Base-by-base conservation (phyloP, 768 basidiomycete species). In the Podaxis sp. region DNA sequence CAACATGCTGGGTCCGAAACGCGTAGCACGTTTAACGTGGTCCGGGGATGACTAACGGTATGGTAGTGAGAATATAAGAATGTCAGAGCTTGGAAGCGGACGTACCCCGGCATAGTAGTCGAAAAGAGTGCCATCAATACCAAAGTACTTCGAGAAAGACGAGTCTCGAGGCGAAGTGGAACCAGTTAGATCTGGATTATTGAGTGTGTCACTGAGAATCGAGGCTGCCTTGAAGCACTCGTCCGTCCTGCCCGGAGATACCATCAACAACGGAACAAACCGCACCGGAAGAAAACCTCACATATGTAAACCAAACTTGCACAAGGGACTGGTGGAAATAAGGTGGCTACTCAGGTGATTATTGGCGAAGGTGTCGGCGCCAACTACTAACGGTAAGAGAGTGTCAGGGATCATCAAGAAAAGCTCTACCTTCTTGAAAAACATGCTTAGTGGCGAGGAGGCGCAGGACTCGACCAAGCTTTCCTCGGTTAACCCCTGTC, bases 401-500 rank as follows among this genome's bases (percentile, higher is more conserved):
- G 6, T 28, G 36, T 42, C 55, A 14, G 25, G n/a, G 7, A 40
- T 16, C 27, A 51, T 23, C 18, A 36, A 40, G 14, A 16, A 5
- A 23, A 5, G n/a, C 10, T 7, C 23, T 50, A 71, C 71, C 71
- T 67, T 72, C 71, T 28, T 65, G 64, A 63, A 77, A 82, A 57
- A 71, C 69, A 63, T 80, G 76, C 48, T 72, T 76, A 7, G 76
- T 70, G 13, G 76, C 73, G 4, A 82, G 71, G 3, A 72, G 62
- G 2, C 78, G 73, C 50, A 82, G 57, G 35, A 79, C 69, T 1
- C 78, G 71, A 0, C 69, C 70, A 1, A 80, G 67, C 57, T 79
- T 82, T 27, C 61, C 68, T 6, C 63, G 60, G 18, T 79, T 69
- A 6, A 79, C 61, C 3, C 74, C 70, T 1, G 75, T 63, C 44